Evolutionary conservation across 169 alveolate species (phyloP).

Genomic region (Plasmodium vinckei): DNA sequence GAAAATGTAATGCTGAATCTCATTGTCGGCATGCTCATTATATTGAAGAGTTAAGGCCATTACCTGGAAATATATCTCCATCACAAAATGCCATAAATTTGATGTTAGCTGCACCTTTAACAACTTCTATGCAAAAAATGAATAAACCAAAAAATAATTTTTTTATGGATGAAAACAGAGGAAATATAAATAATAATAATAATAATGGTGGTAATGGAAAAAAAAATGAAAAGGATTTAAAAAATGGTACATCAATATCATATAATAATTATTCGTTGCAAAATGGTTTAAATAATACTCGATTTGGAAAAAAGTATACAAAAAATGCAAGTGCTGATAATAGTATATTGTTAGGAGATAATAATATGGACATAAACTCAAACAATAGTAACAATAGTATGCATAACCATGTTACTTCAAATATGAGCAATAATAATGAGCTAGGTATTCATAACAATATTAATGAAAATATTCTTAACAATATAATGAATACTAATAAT

Average conservation of each 20-base stretch:
- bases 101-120: constrained; percentile 46
- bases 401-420: background rate
- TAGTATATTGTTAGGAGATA: background rate
- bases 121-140: constrained; percentile 20
- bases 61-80: constrained; percentile 60
- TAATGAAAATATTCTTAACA: background rate
- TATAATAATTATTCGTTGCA: background rate
- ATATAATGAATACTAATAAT: background rate
- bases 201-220: background rate
- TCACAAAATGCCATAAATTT: constrained; percentile 70
- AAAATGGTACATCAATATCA: background rate
- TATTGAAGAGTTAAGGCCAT: constrained; percentile 58
- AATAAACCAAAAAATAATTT: constrained; percentile 3
- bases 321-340: constrained; percentile 30
- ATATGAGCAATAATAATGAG: background rate
- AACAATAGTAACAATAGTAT: background rate
- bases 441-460: background rate
- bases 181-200: constrained; percentile 10
- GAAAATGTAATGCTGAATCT: constrained; percentile 71
- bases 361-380: background rate
- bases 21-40: constrained; percentile 73
- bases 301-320: constrained; percentile 6
- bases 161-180: background rate
- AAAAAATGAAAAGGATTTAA: constrained; percentile 7
- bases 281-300: background rate